Percentiles rank a stretch among this genome's conserved stretches.
Conservation (phyloP, 2,329 filamentous ascomycete species). For the Bretziella fagacearum region DNA sequence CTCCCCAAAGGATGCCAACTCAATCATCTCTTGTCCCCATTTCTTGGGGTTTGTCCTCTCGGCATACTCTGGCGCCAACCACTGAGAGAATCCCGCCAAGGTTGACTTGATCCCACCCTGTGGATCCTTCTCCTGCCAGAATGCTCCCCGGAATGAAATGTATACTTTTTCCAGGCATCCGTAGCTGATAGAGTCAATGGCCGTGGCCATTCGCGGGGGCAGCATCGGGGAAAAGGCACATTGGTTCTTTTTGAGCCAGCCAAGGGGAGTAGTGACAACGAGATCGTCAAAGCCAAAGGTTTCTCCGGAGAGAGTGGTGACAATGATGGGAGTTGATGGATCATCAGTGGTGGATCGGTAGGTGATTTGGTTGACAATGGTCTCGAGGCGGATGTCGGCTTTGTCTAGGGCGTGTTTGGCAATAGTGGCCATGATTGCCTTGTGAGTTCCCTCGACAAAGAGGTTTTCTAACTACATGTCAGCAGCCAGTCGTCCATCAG, state of each 20-base stretch:
- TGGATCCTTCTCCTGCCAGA: conserved; percentile 38
- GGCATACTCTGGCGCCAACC: conserved; percentile 55
- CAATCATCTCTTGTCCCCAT: conserved; percentile 65
- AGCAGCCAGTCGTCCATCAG: conserved; percentile 24
- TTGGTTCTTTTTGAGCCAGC: conserved; percentile 47
- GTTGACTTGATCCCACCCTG: conserved; percentile 21
- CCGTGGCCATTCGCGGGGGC: conserved; percentile 37
- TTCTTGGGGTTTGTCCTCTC: conserved; percentile 38
- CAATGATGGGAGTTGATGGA: background rate
- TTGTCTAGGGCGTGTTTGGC: conserved; percentile 35
- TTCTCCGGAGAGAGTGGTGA: background rate
- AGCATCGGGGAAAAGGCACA: conserved; percentile 41
- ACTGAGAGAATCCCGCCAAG: conserved; percentile 55
- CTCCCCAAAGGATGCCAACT: conserved; percentile 49
- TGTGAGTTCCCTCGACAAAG: conserved; percentile 42
- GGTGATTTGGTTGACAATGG: conserved; percentile 3
- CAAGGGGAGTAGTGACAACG: conserved; percentile 50
- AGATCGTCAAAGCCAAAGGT: conserved; percentile 45
- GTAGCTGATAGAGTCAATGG: conserved; percentile 49
- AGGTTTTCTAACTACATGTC: conserved; percentile 32
- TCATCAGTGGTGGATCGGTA: background rate
- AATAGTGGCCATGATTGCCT: conserved; percentile 39
- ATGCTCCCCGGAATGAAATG: conserved; percentile 56
- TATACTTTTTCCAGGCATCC: conserved; percentile 55
- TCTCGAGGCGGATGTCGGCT: conserved; percentile 29